Percentiles rank a stretch among this genome's conserved stretches.
Conservation (phyloP, 352 stramenopile species). For the Blastocystis sp. region DNA sequence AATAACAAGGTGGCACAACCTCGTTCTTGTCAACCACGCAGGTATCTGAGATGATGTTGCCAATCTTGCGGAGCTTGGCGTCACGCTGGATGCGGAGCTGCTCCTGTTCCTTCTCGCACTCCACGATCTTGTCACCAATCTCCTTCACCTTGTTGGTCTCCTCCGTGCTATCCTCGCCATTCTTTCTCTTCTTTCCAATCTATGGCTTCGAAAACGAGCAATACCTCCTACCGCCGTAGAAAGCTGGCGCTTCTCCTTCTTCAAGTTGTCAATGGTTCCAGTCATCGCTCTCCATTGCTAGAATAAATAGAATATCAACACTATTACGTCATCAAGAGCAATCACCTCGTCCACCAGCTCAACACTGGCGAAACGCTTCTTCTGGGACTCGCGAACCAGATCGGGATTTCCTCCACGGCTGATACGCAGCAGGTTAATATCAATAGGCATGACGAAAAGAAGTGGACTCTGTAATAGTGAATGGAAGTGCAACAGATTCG, state of each 20-base stretch:
- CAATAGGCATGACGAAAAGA: constrained; percentile 69
- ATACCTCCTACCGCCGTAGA: not conserved
- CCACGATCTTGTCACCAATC: not conserved
- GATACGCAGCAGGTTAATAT: constrained; percentile 74
- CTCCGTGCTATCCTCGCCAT: constrained; percentile 1
- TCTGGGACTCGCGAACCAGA: constrained; percentile 68
- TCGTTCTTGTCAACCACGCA: constrained; percentile 90
- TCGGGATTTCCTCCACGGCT: constrained; percentile 74
- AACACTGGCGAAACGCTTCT: constrained; percentile 70
- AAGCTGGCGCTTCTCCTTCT: constrained; percentile 5
- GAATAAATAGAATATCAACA: not conserved
- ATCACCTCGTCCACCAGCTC: constrained; percentile 75
- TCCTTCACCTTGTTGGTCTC: constrained; percentile 20
- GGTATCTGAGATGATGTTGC: constrained; percentile 86
- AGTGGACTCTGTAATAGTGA: too few relatives aligned
- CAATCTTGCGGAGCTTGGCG: constrained; percentile 76
- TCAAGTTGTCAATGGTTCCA: constrained; percentile 23
- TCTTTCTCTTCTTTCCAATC: constrained; percentile 43
- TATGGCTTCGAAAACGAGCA: not conserved
- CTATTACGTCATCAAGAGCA: constrained; percentile 66
- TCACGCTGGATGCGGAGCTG: constrained; percentile 70
- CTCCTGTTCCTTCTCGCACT: constrained; percentile 68
- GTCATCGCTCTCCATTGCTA: constrained; percentile 11
- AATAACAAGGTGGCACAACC: constrained; percentile 65
- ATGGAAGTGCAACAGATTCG: not conserved